phyloP scores from a whole-genome alignment of 2,329 filamentous ascomycete species.

The Leptographium wingfieldii region DNA sequence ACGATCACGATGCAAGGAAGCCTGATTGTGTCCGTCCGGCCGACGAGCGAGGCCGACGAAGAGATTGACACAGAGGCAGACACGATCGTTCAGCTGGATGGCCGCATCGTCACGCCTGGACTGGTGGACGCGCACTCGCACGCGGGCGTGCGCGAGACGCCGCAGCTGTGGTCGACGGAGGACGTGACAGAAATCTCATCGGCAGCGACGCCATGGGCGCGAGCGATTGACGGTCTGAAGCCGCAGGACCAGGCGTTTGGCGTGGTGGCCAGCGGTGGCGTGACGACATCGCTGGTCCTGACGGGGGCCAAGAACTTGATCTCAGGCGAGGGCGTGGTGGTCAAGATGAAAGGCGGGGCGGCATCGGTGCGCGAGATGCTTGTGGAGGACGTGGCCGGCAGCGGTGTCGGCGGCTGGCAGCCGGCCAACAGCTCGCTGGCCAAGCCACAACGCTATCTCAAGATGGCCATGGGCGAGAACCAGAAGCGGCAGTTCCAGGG shows the following conservation, averaged over 20 bases:
- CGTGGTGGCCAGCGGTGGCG: constrained; percentile 29
- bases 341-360: constrained; percentile 28
- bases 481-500: constrained; percentile 25
- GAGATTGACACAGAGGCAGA: background rate
- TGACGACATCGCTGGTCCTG: constrained; percentile 32
- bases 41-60: background rate
- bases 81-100: constrained; percentile 17
- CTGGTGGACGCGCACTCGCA: constrained; percentile 34
- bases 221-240: constrained; percentile 27
- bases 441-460: constrained; percentile 26
- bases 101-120: constrained; percentile 28
- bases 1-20: background rate
- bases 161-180: constrained; percentile 16
- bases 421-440: background rate
- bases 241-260: constrained; percentile 24
- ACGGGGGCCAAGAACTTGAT: constrained; percentile 32
- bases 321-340: constrained; percentile 28
- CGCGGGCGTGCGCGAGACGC: constrained; percentile 23
- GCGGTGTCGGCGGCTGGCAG: constrained; percentile 16
- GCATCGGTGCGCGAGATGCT: constrained; percentile 28
- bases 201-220: constrained; percentile 25
- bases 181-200: constrained; percentile 27
- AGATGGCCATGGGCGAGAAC: constrained; percentile 35
- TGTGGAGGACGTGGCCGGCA: constrained; percentile 19
- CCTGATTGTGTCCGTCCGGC: background rate